Evolutionary conservation across 257 asterid genomes (phyloP).

Genomic region (Salvia hispanica): DNA sequence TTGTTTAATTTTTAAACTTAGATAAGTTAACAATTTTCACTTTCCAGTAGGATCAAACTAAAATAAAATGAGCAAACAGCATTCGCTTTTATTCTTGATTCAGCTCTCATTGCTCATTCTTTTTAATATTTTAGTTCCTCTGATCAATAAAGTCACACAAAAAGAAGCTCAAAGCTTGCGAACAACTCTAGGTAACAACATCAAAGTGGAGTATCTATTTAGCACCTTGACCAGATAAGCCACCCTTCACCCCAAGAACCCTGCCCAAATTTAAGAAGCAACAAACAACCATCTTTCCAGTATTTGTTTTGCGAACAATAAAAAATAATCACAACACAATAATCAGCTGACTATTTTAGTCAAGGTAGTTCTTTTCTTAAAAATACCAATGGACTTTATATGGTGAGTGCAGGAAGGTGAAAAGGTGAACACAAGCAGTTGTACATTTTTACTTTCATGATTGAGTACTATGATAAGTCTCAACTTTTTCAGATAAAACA

Average conservation of each 20-base stretch:
- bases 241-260: conserved; percentile 10
- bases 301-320: neutral
- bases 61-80: conserved; percentile 12
- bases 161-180: neutral
- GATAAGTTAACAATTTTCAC: neutral
- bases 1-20: neutral
- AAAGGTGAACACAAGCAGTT: conserved; percentile 11
- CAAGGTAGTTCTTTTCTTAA: conserved; percentile 1
- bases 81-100: neutral
- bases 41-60: conserved; percentile 23
- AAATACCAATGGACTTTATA: conserved; percentile 2
- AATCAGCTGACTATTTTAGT: neutral
- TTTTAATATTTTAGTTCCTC: neutral
- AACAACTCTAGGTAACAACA: conserved; percentile 13
- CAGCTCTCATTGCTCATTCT: neutral
- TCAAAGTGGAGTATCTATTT: neutral
- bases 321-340: neutral
- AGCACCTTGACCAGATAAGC: neutral
- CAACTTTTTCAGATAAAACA: conserved; percentile 22
- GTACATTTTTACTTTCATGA: conserved; percentile 7
- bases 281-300: conserved; percentile 5
- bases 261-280: neutral
- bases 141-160: neutral
- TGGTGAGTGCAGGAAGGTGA: conserved; percentile 14
- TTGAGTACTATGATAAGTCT: conserved; percentile 20